These are phyloP conservation scores for Madurella mycetomatis DNA, from an alignment of 2,329 filamentous ascomycete genomes.

Conservation along the genomic window DNA sequence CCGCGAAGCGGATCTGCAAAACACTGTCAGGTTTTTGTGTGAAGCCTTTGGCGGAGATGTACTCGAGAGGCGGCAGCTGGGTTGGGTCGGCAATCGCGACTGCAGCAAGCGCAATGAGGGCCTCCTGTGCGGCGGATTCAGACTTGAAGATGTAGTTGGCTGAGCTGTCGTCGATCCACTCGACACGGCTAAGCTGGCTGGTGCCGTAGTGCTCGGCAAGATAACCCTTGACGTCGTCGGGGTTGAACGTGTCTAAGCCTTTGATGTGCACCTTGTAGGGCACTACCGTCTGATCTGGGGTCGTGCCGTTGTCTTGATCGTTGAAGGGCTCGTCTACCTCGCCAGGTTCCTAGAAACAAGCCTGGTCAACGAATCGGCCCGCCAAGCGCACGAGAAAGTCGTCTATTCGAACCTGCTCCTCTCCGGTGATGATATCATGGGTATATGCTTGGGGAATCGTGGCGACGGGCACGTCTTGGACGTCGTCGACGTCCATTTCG, in stretches of 20 bases:
- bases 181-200: constrained; percentile 57
- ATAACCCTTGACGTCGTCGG: constrained; percentile 73
- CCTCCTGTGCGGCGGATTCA: constrained; percentile 48
- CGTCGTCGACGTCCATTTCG: constrained; percentile 61
- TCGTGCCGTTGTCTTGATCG: constrained; percentile 20
- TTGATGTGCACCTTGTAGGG: constrained; percentile 74
- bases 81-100: constrained; percentile 50
- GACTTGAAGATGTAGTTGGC: constrained; percentile 77
- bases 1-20: constrained; percentile 69
- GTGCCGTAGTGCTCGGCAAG: constrained; percentile 61
- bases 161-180: constrained; percentile 94
- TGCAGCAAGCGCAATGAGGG: constrained; percentile 49
- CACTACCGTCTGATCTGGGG: constrained; percentile 29
- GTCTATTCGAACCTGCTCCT: constrained; percentile 26
- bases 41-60: constrained; percentile 65
- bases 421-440: constrained; percentile 26
- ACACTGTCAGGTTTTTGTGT: constrained; percentile 63
- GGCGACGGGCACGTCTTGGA: constrained; percentile 27
- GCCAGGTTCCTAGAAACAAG: constrained; percentile 34
- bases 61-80: constrained; percentile 56
- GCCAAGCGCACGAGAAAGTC: background rate
- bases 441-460: constrained; percentile 27
- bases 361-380: constrained; percentile 8
- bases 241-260: constrained; percentile 77
- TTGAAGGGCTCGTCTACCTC: constrained; percentile 35